phyloP scores from a whole-genome alignment of 371 early-diverging fungal species.

The Nematocida ironsii region DNA sequence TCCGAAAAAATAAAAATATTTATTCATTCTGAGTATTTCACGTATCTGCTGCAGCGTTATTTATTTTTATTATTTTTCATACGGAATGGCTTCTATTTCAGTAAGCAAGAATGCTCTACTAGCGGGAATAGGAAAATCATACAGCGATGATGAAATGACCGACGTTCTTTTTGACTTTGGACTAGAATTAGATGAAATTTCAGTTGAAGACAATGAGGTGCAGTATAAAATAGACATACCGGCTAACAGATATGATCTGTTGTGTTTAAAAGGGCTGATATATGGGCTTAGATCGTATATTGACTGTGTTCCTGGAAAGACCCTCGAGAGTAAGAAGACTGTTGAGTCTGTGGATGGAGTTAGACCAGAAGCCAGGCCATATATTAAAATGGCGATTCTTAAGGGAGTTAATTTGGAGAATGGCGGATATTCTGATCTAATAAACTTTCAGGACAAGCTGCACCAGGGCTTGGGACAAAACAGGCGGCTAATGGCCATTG shows the following conservation, averaged over 20 bases:
- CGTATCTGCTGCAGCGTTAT: background rate
- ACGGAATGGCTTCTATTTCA: constrained; percentile 55
- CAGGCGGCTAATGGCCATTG: constrained; percentile 91
- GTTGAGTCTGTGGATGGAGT: constrained; percentile 11
- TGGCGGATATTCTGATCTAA: constrained; percentile 83
- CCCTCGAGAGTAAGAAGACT: constrained; percentile 35
- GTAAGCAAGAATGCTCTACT: constrained; percentile 44
- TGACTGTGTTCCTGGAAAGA: constrained; percentile 21
- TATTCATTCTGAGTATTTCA: background rate
- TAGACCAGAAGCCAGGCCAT: constrained; percentile 74
- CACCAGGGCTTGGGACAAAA: constrained; percentile 89
- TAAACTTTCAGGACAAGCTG: constrained; percentile 96
- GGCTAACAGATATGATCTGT: constrained; percentile 83
- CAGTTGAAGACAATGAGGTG: constrained; percentile 73
- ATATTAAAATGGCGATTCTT: constrained; percentile 85
- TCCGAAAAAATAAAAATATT: constrained; percentile 25
- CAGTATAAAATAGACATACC: constrained; percentile 95
- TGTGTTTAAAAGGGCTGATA: constrained; percentile 64
- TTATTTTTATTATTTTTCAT: constrained; percentile 19
- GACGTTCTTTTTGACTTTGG: constrained; percentile 98
- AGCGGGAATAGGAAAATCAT: constrained; percentile 44
- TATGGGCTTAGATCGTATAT: constrained; percentile 61
- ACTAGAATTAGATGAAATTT: constrained; percentile 93
- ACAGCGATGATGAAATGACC: constrained; percentile 76
- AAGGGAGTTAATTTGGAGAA: constrained; percentile 80